Evolutionary conservation across 768 basidiomycete species (phyloP), one percentile per base, ranked within the genome.

Genomic region (Inosperma sp.): DNA sequence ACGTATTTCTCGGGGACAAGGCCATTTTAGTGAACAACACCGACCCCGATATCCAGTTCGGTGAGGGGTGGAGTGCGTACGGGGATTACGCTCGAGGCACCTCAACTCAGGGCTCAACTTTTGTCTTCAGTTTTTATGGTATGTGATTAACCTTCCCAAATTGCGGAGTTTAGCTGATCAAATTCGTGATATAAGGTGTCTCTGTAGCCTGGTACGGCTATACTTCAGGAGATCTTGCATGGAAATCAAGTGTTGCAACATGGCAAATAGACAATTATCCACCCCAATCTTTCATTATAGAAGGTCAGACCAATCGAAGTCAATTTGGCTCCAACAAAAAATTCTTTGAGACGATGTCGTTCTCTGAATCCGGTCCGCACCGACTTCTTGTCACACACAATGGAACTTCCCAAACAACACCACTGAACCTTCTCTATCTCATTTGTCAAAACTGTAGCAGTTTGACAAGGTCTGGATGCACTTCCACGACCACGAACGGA

Each of bases 361-460:
- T 62, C 4, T 16, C 46, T 12, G 25, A n/a, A n/a, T 25, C 56
- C 9, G 65, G 63, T 3, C 48, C 39, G 12, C 65, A 68, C 29
- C 54, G 51, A n/a, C 47, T 68, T 19, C 34, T 44, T 1, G 65
- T 67, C 8, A 55, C 52, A 0, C 59, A 62, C 29, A 42, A 55
- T 12, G 66, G 67, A 16, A 53, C 40, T 21, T 21, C 30, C 0
- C 30, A 57, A 33, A 54, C 55, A 14, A 65, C 61, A 17, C 67
- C 67, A 8, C 56, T 68, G n/a, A 56, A 56, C 4, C 39, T 68
- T 9, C 59, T 62, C 36, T 64, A 63, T 33, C 33, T 66, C 6
- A 33, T 62, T 9, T 46, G 66, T 10, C 52, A 62, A 14, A 62
- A 65, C 40, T 60, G 55, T 1, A 56, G 14, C 17, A 19, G 43